phyloP scores from a whole-genome alignment of 257 asterid genomes.

The Ocimum tenuiflorum region DNA sequence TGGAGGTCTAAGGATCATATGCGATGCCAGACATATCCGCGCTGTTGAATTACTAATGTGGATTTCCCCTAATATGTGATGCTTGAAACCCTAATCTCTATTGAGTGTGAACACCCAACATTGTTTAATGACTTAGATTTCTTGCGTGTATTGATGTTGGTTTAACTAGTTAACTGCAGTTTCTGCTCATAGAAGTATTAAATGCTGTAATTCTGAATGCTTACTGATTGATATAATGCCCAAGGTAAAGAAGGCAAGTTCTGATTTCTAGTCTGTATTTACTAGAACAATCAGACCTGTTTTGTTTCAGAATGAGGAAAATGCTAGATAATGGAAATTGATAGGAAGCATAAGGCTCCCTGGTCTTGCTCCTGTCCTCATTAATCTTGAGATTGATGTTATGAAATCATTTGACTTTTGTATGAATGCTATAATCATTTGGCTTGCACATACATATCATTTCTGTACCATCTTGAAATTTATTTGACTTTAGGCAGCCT shows the following conservation, averaged over 20 bases:
- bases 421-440: neutral
- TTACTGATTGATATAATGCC: neutral
- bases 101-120: neutral
- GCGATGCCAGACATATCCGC: neutral
- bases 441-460: neutral
- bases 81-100: conserved; percentile 1
- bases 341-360: neutral
- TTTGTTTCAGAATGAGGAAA: neutral
- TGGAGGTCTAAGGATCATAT: conserved; percentile 1
- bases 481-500: neutral
- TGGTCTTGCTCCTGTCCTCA: neutral
- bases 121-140: neutral
- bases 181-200: neutral
- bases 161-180: neutral
- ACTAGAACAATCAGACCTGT: neutral
- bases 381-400: neutral
- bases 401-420: neutral
- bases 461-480: no score
- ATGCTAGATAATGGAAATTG: neutral
- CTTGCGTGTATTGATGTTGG: conserved; percentile 3
- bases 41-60: neutral
- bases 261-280: neutral
- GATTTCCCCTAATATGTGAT: neutral
- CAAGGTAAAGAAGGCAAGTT: neutral
- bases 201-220: neutral